Evolutionary conservation across 768 basidiomycete species (phyloP).

Genomic region (Rhizopogon vinicolor): DNA sequence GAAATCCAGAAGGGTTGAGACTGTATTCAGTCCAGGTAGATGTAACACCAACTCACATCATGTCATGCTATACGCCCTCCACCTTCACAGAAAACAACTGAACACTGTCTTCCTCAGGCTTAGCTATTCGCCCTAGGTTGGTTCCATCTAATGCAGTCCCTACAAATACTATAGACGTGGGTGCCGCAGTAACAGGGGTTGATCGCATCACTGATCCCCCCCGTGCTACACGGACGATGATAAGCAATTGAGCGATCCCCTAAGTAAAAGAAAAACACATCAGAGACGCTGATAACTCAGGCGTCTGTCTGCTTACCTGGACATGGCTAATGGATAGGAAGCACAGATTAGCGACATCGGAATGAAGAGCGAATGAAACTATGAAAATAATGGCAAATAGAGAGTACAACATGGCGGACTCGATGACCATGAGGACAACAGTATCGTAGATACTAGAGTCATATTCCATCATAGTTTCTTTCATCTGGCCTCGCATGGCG

Average conservation of each 20-base stretch:
- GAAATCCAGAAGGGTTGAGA: too few species aligned
- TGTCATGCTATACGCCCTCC: too few species aligned
- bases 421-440: conserved; percentile 26
- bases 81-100: background rate
- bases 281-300: background rate
- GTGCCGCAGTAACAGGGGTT: background rate
- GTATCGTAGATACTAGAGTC: conserved; percentile 14
- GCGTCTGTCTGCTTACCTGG: conserved; percentile 17
- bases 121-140: background rate
- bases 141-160: background rate
- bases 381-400: conserved; percentile 22
- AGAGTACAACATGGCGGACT: conserved; percentile 23
- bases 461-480: conserved; percentile 7
- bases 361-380: conserved; percentile 12
- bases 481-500: conserved; percentile 12
- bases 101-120: background rate
- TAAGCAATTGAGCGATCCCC: conserved; percentile 30
- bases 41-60: background rate
- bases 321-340: conserved; percentile 29
- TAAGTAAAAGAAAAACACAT: conserved; percentile 3
- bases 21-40: background rate
- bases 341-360: conserved; percentile 25
- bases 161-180: background rate
- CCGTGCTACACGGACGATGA: conserved; percentile 31
- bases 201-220: conserved; percentile 18